These are phyloP conservation scores for Nicotiana sylvestris DNA, from an alignment of 257 asterid species.

Conservation along the genomic window DNA sequence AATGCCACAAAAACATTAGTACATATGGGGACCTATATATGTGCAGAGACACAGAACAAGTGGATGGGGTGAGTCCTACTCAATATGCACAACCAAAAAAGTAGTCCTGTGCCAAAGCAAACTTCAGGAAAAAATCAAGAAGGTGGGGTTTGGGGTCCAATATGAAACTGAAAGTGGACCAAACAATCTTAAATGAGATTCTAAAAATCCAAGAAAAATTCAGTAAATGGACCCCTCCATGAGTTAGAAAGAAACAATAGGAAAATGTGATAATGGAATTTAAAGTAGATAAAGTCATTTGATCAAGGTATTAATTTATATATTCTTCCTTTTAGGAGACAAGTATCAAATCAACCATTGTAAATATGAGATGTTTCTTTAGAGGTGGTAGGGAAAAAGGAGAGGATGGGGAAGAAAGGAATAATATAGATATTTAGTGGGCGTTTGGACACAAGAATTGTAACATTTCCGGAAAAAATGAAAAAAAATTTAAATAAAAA, in stretches of 20 bases:
- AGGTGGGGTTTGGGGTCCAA: neutral
- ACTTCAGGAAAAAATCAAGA: slow-evolving; percentile 21
- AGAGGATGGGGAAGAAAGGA: neutral
- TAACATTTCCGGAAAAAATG: no score
- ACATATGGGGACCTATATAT: neutral
- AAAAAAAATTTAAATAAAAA: no score
- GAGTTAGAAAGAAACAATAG: neutral
- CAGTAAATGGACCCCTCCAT: neutral
- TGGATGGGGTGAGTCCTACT: slow-evolving; percentile 10
- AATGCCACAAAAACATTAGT: neutral
- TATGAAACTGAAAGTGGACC: slow-evolving; percentile 8
- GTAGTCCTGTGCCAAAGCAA: neutral
- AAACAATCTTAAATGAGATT: neutral
- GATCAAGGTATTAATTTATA: slow-evolving; percentile 24
- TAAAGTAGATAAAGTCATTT: slow-evolving; percentile 5
- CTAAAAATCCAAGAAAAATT: neutral
- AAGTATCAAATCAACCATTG: slow-evolving; percentile 22
- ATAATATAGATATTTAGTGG: neutral
- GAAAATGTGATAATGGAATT: neutral
- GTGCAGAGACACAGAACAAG: slow-evolving; percentile 8
- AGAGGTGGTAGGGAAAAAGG: slow-evolving; percentile 1
- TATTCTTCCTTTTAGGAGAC: slow-evolving; percentile 70
- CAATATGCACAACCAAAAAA: slow-evolving; percentile 1
- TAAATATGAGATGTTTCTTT: slow-evolving; percentile 12
- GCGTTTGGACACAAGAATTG: no score